Base-by-base conservation (phyloP, 1,284 basidiomycete genomes). In the Malassezia cuniculi region DNA sequence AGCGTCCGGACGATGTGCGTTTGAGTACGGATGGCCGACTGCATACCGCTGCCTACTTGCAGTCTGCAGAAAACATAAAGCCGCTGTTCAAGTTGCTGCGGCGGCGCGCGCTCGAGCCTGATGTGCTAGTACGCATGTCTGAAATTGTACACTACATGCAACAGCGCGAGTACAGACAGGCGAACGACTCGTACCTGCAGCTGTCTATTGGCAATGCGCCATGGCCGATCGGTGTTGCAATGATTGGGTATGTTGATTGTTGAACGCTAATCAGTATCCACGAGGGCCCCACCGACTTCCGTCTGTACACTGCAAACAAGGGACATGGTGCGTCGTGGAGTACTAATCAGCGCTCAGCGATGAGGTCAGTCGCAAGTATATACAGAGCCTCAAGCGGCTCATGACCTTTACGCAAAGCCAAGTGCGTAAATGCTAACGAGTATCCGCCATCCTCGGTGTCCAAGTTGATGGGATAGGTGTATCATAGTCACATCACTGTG, bases 141-240 rank as follows among this genome's bases (percentile, higher is more conserved):
- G 89, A 99, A 68, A 93, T 99, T 46, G 83, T 95, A 2, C 83
- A 95, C 61, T 73, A 85, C 69, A 87, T 94, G 82, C 93, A 99
- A 68, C 81, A 77, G 52, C 78, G 93, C 19, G 78, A 89, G 68
- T 99, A 97, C 60, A 82, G 93, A 59, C 77, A 75, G 43, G 93
- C 93, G 1, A 97, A 97, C 61, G 93, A 99, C 66, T 81, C 87
- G 0, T 99, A 99, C 68, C 76, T 99, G 12, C 81, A 90, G 17
- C 72, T 99, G 22, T 89, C 84, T 4, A 99, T 99, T 48, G 93
- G 93, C 12, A 99, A 94, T 63, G 90, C 93, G 0, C 89, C 93
- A 1, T 99, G 93, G 93, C 93, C 93, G 0, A 95, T 99, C 61
- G 93, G 93, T 39, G 93, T 97, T 5, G 97, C 93, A 44, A 90